Conservation (phyloP, 1,284 basidiomycete species). For the Filobasidium uniguttulatum region DNA sequence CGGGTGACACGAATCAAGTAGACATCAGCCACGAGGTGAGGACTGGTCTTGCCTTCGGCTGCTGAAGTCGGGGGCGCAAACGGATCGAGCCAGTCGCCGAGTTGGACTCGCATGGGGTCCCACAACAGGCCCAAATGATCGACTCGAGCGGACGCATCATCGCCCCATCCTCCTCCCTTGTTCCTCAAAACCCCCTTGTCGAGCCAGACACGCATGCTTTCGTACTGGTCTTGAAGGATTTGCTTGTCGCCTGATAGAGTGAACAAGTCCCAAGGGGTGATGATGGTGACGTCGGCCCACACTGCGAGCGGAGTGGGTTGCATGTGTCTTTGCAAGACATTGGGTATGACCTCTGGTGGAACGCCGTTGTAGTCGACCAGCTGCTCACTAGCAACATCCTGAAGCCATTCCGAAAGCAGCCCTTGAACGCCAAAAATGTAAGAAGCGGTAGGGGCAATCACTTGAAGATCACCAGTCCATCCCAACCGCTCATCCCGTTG, state of each 20-base stretch:
- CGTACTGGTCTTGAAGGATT: slow-evolving; percentile 19
- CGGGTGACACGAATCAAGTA: slow-evolving; percentile 21
- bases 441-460: slow-evolving; percentile 20
- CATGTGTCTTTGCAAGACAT: slow-evolving; percentile 13
- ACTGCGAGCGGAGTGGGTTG: slow-evolving; percentile 12
- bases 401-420: slow-evolving; percentile 21
- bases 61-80: slow-evolving; percentile 21
- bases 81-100: slow-evolving; percentile 28
- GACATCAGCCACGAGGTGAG: slow-evolving; percentile 19
- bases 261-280: slow-evolving; percentile 22
- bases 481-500: slow-evolving; percentile 24
- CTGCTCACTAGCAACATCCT: slow-evolving; percentile 25
- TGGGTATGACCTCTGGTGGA: slow-evolving; percentile 22
- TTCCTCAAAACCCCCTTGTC: slow-evolving; percentile 20
- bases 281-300: slow-evolving; percentile 23
- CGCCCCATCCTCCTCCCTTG: slow-evolving; percentile 11
- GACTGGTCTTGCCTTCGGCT: slow-evolving; percentile 13
- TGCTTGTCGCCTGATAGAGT: slow-evolving; percentile 17
- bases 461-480: slow-evolving; percentile 23
- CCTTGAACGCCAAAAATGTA: slow-evolving; percentile 23
- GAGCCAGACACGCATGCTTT: slow-evolving; percentile 22
- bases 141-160: too few species aligned
- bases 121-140: too few species aligned
- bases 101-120: slow-evolving; percentile 17
- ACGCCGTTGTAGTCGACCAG: slow-evolving; percentile 18